phyloP scores from a whole-genome alignment of 768 basidiomycete genomes.

The Mycena capillaripes region DNA sequence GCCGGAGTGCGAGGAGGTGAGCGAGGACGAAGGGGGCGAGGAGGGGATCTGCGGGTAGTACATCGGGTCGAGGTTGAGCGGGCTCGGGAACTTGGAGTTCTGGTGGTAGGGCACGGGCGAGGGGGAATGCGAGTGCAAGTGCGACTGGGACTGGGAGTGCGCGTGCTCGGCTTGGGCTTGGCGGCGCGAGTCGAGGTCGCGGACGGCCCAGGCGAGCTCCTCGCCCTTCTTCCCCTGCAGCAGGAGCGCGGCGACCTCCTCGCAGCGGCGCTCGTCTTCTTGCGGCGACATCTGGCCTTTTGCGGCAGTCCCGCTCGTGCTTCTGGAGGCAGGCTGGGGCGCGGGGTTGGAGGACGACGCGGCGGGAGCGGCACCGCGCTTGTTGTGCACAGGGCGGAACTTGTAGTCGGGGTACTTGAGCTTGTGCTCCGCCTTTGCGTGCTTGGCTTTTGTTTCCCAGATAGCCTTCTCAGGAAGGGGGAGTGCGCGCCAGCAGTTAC shows the following conservation, averaged over 20 bases:
- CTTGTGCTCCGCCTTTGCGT: constrained; percentile 82
- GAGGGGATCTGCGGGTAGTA: constrained; percentile 28
- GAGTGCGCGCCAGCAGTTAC: constrained; percentile 82
- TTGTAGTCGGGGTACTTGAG: constrained; percentile 76
- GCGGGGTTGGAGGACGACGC: neutral
- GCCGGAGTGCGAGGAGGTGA: constrained; percentile 32
- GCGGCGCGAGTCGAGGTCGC: constrained; percentile 60
- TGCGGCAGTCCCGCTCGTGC: constrained; percentile 51
- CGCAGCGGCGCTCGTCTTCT: constrained; percentile 77
- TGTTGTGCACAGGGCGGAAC: constrained; percentile 69
- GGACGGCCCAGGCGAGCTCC: constrained; percentile 72
- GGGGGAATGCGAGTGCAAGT: too few species aligned
- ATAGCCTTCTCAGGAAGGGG: constrained; percentile 78
- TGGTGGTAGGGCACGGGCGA: constrained; percentile 28
- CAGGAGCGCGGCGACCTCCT: constrained; percentile 73
- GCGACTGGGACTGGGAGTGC: too few species aligned
- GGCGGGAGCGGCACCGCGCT: constrained; percentile 36
- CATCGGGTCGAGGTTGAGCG: constrained; percentile 35
- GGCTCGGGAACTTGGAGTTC: constrained; percentile 32
- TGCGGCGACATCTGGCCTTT: constrained; percentile 51
- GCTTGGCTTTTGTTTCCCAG: constrained; percentile 82
- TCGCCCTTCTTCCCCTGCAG: constrained; percentile 81
- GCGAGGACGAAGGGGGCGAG: constrained; percentile 31
- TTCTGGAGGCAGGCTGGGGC: constrained; percentile 44
- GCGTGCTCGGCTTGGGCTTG: constrained; percentile 33